These are phyloP conservation scores for Backusella morwellensis DNA, from an alignment of 192 early-diverging fungal genomes.

Conservation along the genomic window DNA sequence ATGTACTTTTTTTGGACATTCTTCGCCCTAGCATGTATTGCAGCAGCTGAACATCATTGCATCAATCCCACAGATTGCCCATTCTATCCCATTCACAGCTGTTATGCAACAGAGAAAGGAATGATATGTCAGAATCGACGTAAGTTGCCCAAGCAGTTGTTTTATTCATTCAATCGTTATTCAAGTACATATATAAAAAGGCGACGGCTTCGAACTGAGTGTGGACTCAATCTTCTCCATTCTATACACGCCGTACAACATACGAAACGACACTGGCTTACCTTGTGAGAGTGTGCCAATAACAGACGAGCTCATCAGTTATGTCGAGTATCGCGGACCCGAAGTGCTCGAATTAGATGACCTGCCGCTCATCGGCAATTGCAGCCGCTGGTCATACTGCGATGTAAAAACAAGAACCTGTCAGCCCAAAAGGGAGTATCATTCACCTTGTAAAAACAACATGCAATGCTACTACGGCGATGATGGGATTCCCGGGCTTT, in stretches of 20 bases:
- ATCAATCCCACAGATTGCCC: conserved; percentile 29
- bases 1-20: conserved; percentile 15
- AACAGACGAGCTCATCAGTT: conserved; percentile 21
- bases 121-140: conserved; percentile 22
- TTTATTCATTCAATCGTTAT: neutral
- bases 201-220: conserved; percentile 26
- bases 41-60: conserved; percentile 20
- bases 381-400: conserved; percentile 30
- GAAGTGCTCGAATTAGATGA: conserved; percentile 24
- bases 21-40: neutral
- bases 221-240: conserved; percentile 17
- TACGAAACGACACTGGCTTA: conserved; percentile 24
- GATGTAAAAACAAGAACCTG: conserved; percentile 30
- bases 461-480: conserved; percentile 27
- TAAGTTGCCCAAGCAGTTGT: conserved; percentile 3
- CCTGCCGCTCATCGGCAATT: conserved; percentile 33
- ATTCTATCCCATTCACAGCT: conserved; percentile 32
- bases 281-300: conserved; percentile 31
- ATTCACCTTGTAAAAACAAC: conserved; percentile 24
- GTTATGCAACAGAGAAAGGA: conserved; percentile 27
- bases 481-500: conserved; percentile 27
- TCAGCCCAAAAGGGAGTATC: conserved; percentile 30
- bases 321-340: conserved; percentile 34
- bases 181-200: neutral
- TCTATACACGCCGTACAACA: conserved; percentile 13